phyloP scores from a whole-genome alignment of 1,139 yeast genomes.

The Debaryomyces udenii region DNA sequence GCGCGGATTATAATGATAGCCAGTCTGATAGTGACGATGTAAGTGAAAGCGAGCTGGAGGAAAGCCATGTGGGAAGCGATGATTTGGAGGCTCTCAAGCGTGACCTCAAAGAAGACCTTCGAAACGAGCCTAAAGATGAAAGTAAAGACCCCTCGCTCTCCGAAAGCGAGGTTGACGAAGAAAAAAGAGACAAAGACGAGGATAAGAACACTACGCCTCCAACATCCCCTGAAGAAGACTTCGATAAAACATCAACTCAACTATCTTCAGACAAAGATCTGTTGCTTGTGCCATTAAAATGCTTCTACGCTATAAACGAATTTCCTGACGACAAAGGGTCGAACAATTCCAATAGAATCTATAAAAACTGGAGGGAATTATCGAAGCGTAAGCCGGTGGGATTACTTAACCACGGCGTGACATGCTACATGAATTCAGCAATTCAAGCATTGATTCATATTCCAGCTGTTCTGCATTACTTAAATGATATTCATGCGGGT shows the following conservation, averaged over 20 bases:
- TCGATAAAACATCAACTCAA: constrained; percentile 8
- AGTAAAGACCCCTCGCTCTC: constrained; percentile 7
- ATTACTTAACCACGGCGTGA: constrained; percentile 86
- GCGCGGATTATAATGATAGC: constrained; percentile 20
- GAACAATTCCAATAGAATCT: constrained; percentile 54
- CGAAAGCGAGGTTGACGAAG: constrained; percentile 23
- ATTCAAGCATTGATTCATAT: constrained; percentile 87
- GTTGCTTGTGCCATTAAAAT: constrained; percentile 19
- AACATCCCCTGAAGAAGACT: constrained; percentile 46
- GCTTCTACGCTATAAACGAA: constrained; percentile 58
- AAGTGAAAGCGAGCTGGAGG: constrained; percentile 6
- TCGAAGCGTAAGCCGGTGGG: constrained; percentile 65
- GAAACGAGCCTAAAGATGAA: background rate
- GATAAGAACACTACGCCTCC: constrained; percentile 38
- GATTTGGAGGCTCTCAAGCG: constrained; percentile 6
- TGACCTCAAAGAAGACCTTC: constrained; percentile 8
- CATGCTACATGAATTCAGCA: constrained; percentile 96
- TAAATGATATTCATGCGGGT: constrained; percentile 62
- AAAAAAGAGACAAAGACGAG: constrained; percentile 18
- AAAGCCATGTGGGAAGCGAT: background rate
- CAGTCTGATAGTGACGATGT: constrained; percentile 29
- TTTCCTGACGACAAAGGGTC: constrained; percentile 58
- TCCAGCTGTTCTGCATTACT: constrained; percentile 87
- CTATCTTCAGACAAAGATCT: background rate
- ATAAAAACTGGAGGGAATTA: constrained; percentile 62